phyloP scores from a whole-genome alignment of 148 eudicot genomes.

The Fagopyrum homotropicum region DNA sequence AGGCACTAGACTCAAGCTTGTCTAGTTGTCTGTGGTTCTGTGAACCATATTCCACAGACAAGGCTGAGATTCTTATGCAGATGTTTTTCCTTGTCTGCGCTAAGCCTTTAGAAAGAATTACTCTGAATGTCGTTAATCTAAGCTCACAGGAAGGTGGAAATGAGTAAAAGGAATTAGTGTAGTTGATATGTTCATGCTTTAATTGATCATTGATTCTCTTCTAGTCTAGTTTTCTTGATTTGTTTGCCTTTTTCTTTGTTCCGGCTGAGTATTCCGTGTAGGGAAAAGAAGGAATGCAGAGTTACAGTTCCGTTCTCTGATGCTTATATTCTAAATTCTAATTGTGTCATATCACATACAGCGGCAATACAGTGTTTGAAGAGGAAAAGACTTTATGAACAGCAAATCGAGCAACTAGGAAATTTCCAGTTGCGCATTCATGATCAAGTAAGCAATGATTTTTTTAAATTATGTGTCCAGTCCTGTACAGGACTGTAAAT shows the following conservation, averaged over 20 bases:
- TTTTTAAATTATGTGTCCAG: not conserved
- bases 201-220: not conserved
- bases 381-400: conserved; percentile 79
- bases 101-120: not conserved
- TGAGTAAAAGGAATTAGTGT: not conserved
- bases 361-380: conserved; percentile 93
- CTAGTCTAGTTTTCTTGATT: not conserved
- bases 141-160: not conserved
- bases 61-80: not conserved
- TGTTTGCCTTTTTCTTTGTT: not conserved
- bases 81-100: not conserved
- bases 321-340: not conserved
- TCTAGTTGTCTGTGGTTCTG: too few relatives aligned
- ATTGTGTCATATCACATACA: conserved; percentile 12
- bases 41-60: not conserved
- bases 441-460: conserved; percentile 51
- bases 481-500: not conserved
- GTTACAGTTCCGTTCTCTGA: not conserved
- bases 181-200: not conserved
- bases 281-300: not conserved
- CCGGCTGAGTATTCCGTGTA: not conserved
- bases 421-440: conserved; percentile 86
- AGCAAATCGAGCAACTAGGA: conserved; percentile 82
- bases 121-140: not conserved
- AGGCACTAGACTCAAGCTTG: not conserved